Evolutionary conservation across 2,329 filamentous ascomycete species (phyloP).

Genomic region (Colletotrichum salicis): DNA sequence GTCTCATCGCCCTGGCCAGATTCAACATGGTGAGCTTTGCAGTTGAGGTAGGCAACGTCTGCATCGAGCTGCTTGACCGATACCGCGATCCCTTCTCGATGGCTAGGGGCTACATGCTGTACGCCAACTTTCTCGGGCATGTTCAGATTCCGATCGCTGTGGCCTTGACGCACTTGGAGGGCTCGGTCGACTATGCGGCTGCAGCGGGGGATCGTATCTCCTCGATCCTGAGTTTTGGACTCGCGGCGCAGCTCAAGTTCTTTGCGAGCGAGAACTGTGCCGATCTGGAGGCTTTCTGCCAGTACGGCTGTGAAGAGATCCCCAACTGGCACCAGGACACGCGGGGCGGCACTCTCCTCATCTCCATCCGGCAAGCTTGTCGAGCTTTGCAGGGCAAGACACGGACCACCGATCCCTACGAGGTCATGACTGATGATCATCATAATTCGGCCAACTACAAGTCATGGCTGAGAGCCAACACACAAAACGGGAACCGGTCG

Average conservation of each 20-base stretch:
- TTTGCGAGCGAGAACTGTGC: constrained; percentile 75
- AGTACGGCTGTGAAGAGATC: constrained; percentile 78
- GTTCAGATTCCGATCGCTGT: constrained; percentile 70
- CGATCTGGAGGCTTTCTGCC: constrained; percentile 77
- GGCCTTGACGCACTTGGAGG: constrained; percentile 70
- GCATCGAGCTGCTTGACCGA: constrained; percentile 71
- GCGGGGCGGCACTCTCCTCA: constrained; percentile 76
- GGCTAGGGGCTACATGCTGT: constrained; percentile 75
- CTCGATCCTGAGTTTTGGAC: constrained; percentile 76
- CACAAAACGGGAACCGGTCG: constrained; percentile 70
- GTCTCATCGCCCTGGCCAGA: constrained; percentile 73
- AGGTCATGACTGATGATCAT: constrained; percentile 74
- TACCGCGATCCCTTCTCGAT: constrained; percentile 73
- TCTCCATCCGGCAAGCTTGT: constrained; percentile 72
- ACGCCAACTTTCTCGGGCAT: constrained; percentile 77
- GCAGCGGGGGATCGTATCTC: constrained; percentile 77
- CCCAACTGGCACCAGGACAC: constrained; percentile 78
- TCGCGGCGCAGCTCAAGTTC: constrained; percentile 73
- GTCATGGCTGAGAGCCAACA: constrained; percentile 65
- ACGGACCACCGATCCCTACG: constrained; percentile 55
- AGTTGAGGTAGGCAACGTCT: constrained; percentile 70
- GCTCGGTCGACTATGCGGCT: constrained; percentile 73
- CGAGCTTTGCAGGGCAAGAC: constrained; percentile 83
- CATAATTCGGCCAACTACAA: constrained; percentile 70
- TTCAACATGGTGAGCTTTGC: constrained; percentile 78